Evolutionary conservation across 148 eudicot genomes (phyloP), one percentile per base, ranked within the genome.

Genomic region (Cornus controversa): DNA sequence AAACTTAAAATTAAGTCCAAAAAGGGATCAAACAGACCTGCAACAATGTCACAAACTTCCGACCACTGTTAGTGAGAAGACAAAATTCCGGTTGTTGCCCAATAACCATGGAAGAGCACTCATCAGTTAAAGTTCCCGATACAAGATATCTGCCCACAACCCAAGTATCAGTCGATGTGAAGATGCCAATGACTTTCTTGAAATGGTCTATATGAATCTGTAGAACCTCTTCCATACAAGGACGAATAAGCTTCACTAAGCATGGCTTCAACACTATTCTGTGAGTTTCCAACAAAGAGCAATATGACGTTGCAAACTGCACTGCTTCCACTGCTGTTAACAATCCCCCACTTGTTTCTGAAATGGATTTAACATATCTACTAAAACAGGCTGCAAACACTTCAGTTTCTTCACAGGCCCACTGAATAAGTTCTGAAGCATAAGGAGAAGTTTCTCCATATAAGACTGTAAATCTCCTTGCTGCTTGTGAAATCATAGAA

Each of bases 401-500:
- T 80, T 80, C 80, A 29, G 81, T 82, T 82, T 87, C 84, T 73
- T 82, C 84, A 66, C 40, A 15, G 26, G 84, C 84, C 90, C 90
- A 87, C 74, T 75, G 80, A 73, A 73, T 79, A 65, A 87, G 29
- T 58, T 82, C 90, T 22, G 68, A 25, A 77, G 80, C 26, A 71
- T 81, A 62, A 67, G 75, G 57, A 73, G 83, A 47, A 24, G 75
- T 57, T 78, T 82, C 86, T 78, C 87, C 82, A 63, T 80, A 71
- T 68, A 87, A 78, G 63, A 73, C 75, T 14, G 54, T 54, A 69
- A 71, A 84, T 25, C 82, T 76, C 81, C 23, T 87, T 58, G 72
- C 80, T 66, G 87, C 87, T 80, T 84, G 90, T 73, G 82, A 87
- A 47, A 84, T 84, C 82, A 76, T 80, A 15, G 90, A 84, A 70